Conservation (phyloP, 208 protist genomes). For the Leishmania mexicana region DNA sequence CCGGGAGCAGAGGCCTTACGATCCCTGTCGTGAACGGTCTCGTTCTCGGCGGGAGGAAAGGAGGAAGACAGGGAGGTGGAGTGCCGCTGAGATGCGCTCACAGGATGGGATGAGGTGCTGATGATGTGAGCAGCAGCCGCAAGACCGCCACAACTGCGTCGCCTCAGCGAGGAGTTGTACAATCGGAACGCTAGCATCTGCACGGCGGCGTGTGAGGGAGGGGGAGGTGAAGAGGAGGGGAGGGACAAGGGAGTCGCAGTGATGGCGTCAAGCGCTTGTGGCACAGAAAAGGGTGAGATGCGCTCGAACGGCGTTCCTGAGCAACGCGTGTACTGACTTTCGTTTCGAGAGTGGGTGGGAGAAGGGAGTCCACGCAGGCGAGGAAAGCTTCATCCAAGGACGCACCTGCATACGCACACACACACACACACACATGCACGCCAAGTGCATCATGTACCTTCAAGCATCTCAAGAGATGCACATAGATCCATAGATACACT, state of each 20-base stretch:
- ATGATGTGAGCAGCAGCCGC: too few species aligned
- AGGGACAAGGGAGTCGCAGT: background rate
- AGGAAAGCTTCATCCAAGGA: background rate
- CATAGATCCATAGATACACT: background rate
- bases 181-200: background rate
- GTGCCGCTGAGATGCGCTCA: background rate
- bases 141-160: background rate
- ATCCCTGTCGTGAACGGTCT: background rate
- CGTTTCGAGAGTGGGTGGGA: too few species aligned
- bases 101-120: background rate
- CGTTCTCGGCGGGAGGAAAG: background rate
- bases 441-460: background rate
- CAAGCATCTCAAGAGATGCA: background rate
- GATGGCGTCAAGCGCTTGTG: background rate
- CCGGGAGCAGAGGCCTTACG: background rate
- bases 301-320: background rate
- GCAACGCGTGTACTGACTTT: background rate
- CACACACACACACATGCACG: background rate
- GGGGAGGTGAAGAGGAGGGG: background rate
- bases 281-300: background rate
- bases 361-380: background rate
- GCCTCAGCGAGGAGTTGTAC: background rate
- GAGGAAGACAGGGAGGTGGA: slow-evolving; percentile 1
- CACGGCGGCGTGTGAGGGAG: background rate
- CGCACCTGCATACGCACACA: background rate